Evolutionary conservation across 2,329 filamentous ascomycete species (phyloP).

Genomic region (Clonostachys rosea): DNA sequence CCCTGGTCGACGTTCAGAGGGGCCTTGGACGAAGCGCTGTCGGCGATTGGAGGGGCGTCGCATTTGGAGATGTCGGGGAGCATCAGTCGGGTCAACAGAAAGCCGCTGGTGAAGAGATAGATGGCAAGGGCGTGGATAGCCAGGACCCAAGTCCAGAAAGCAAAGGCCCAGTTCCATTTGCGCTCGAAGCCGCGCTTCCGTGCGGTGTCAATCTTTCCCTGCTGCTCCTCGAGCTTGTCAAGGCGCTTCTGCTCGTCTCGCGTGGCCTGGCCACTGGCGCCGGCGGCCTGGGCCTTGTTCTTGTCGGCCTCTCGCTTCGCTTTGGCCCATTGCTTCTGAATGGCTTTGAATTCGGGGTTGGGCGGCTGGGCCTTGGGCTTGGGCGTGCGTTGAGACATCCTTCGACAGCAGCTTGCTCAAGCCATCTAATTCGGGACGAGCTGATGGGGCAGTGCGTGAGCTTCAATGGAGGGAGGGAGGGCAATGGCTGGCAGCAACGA

Average conservation of each 20-base stretch:
- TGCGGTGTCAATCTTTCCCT: slow-evolving; percentile 39
- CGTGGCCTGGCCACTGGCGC: slow-evolving; percentile 1
- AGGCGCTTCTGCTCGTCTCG: slow-evolving; percentile 22
- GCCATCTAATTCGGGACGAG: background rate
- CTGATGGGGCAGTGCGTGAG: too few species aligned
- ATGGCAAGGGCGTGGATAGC: slow-evolving; percentile 76
- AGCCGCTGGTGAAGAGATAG: slow-evolving; percentile 90
- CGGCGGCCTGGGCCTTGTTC: background rate
- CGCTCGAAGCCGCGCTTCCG: slow-evolving; percentile 45
- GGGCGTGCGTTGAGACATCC: slow-evolving; percentile 1
- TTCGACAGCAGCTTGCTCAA: background rate
- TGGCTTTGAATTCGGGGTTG: background rate
- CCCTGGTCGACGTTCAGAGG: slow-evolving; percentile 51
- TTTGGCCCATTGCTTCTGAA: background rate
- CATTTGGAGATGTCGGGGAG: slow-evolving; percentile 74
- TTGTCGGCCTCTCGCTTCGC: background rate
- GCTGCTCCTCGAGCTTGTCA: slow-evolving; percentile 35
- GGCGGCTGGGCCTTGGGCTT: slow-evolving; percentile 1
- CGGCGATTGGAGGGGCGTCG: slow-evolving; percentile 60
- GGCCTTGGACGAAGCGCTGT: slow-evolving; percentile 22
- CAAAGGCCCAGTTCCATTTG: slow-evolving; percentile 53
- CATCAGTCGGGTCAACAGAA: slow-evolving; percentile 82
- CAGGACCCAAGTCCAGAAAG: slow-evolving; percentile 67
- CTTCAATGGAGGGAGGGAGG: too few species aligned
- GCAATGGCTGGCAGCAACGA: too few species aligned